Base-by-base conservation (phyloP, 345 rosid genomes). In the Carallia pectinifolia region DNA sequence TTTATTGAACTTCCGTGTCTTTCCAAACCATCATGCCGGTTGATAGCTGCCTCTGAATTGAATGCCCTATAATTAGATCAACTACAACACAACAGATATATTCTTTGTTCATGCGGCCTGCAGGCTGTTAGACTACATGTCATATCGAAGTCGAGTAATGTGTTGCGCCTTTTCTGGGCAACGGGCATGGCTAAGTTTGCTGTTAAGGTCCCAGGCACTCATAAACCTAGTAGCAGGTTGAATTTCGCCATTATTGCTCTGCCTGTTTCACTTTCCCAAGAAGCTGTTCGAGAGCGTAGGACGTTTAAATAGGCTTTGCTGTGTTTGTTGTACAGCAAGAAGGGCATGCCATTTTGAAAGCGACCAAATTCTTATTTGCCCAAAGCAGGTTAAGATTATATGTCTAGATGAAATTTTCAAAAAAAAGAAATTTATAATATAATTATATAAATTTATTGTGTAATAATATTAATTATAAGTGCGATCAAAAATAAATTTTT, bases 331-430 rank as follows among this genome's bases (percentile, higher is more conserved):
- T 40, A 2, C 10, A 30, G 23, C 64, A 30, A 44, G 56, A 36
- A 15, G 50, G 6, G 60, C 70, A 67, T 55, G 15, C 30, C 61
- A 31, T 36, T 19, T 7, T 39, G 58, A 50, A 30, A 36, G 19
- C 19, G 8, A 18, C 64, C 29, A 58, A 31, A 53, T 68, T 1
- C 37, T 68, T 70, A 27, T 61, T 50, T 50, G 66, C 36, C 27
- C 67, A 50, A 55, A 55, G 31, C 27, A 7, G 59, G 23, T 23
- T 23, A 23, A 23, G 23, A 23, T 23, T 23, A 23, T 23, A 23
- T 23, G 23, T 23, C 23, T 23, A 23, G 23, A 23, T 0, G 23
- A 23, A 23, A 23, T 23, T 23, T 23, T 23, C 23, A 23, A 23
- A 23, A 23, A 23, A 23, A 23, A 23, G 23, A 23, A 23, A 23